A percentile compares a stretch with the other conserved stretches of the same genome.
Evolutionary conservation across 768 basidiomycete species (phyloP).

Genomic region (Cantharellus anzutake): DNA sequence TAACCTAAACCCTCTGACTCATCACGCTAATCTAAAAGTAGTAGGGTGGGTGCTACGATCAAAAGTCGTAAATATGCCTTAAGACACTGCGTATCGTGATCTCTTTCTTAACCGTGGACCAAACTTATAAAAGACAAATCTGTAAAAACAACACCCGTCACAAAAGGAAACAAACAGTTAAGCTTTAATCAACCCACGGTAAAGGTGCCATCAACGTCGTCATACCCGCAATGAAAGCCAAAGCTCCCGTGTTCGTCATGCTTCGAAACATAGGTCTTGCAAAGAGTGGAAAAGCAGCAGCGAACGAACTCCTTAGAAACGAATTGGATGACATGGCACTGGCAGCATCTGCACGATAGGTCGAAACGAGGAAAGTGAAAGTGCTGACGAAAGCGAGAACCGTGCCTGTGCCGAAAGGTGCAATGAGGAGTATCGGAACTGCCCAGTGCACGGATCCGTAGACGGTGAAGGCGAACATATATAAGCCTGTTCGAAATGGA

Average conservation of each 20-base stretch:
- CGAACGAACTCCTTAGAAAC: constrained; percentile 29
- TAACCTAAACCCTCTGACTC: too few relatives aligned
- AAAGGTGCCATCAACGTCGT: constrained; percentile 39
- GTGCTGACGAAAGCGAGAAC: constrained; percentile 48
- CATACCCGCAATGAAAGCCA: constrained; percentile 49
- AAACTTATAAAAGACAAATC: constrained; percentile 21
- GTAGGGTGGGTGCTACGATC: too few relatives aligned
- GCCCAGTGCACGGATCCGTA: constrained; percentile 29
- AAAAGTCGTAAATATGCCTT: too few relatives aligned
- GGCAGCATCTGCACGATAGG: constrained; percentile 32
- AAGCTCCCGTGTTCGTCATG: constrained; percentile 52
- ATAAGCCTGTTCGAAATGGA: constrained; percentile 19
- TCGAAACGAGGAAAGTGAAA: constrained; percentile 39
- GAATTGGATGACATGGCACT: constrained; percentile 53
- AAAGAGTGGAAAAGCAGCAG: constrained; percentile 33
- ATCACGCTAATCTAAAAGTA: too few relatives aligned
- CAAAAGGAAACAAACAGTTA: not conserved
- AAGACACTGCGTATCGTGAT: constrained; percentile 3
- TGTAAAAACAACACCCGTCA: constrained; percentile 9
- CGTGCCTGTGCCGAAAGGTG: constrained; percentile 35
- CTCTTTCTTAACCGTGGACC: constrained; percentile 5
- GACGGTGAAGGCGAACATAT: constrained; percentile 38
- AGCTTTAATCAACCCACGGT: constrained; percentile 13
- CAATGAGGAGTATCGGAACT: constrained; percentile 25
- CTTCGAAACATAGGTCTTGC: constrained; percentile 30